phyloP scores from a whole-genome alignment of 179 eudicot genomes.

The Silene noctiflora region DNA sequence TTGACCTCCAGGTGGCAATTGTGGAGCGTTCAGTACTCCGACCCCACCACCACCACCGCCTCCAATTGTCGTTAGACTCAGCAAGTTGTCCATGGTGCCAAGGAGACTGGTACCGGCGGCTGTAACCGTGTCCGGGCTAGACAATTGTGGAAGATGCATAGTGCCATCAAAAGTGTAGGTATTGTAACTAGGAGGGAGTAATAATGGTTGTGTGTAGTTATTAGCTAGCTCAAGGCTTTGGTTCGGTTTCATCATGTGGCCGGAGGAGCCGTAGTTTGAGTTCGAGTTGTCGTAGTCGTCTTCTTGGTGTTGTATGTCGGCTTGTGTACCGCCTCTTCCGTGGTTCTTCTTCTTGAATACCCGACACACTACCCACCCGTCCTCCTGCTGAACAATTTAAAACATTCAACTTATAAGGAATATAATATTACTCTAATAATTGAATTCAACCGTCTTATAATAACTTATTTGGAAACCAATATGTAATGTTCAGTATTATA shows the following conservation, averaged over 20 bases:
- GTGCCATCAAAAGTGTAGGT: conserved; percentile 23
- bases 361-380: conserved; percentile 40
- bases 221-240: conserved; percentile 3
- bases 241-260: conserved; percentile 17
- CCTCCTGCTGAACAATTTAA: conserved; percentile 24
- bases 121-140: conserved; percentile 22
- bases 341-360: conserved; percentile 39
- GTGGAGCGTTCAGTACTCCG: conserved; percentile 10
- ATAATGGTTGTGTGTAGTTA: conserved; percentile 18
- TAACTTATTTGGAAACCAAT: neutral
- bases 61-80: conserved; percentile 21
- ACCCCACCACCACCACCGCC: neutral
- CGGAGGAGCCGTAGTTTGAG: neutral
- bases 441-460: neutral
- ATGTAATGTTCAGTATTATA: too few relatives aligned
- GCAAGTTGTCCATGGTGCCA: conserved; percentile 24
- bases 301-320: conserved; percentile 20
- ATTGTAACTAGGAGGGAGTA: conserved; percentile 18
- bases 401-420: neutral
- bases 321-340: conserved; percentile 27
- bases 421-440: too few relatives aligned
- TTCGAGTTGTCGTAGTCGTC: conserved; percentile 20
- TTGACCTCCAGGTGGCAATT: neutral
- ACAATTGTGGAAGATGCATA: conserved; percentile 37
- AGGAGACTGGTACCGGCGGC: neutral